Evolutionary conservation across 441 rosid species (phyloP).

Genomic region (Aquilaria agallochum): DNA sequence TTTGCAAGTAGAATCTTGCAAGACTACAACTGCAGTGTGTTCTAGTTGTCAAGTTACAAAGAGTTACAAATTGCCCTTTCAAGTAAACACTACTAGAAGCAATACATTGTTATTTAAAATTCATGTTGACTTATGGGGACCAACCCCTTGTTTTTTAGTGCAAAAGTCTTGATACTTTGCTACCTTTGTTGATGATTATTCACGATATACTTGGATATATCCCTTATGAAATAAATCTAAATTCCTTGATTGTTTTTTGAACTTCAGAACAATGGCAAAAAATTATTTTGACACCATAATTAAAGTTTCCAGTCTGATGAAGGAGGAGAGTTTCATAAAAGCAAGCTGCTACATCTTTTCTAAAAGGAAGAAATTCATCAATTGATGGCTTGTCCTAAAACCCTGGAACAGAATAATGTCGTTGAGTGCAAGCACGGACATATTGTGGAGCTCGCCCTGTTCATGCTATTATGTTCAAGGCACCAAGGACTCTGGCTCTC

Average conservation of each 20-base stretch:
- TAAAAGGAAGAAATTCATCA: too few relatives aligned
- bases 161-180: background rate
- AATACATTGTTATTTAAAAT: background rate
- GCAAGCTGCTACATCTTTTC: too few relatives aligned
- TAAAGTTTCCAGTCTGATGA: background rate
- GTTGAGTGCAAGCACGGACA: background rate
- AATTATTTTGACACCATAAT: background rate
- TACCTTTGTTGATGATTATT: background rate
- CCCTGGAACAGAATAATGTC: background rate
- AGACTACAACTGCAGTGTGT: background rate
- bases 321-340: too few relatives aligned
- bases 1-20: background rate
- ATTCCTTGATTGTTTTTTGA: too few relatives aligned
- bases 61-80: too few relatives aligned
- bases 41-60: slow-evolving; percentile 3
- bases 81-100: too few relatives aligned
- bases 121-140: background rate
- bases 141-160: background rate
- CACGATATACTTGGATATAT: background rate
- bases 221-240: background rate
- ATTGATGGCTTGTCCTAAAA: too few relatives aligned
- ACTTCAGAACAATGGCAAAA: too few relatives aligned
- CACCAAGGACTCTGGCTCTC: background rate
- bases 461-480: background rate
- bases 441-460: background rate